Base-by-base conservation (phyloP, 805 yeast species). In the Zygotorulaspora sp. region DNA sequence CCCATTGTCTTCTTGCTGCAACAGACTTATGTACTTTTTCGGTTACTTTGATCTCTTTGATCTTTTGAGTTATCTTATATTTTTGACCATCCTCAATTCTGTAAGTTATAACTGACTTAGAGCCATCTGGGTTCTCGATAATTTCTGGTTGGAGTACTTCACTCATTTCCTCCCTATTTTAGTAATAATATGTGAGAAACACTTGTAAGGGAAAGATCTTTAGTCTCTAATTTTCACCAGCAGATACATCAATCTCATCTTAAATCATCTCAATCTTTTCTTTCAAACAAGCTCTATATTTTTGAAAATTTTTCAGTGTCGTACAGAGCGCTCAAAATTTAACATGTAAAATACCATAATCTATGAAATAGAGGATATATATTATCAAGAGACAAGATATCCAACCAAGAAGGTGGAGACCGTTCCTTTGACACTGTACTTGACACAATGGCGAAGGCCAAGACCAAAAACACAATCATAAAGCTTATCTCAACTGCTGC, bases 1-100 rank as follows among this genome's bases (percentile, higher is more conserved):
- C 61, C 97, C 97, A 92, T 50, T 77, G 76, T 63, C 80, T 82
- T 65, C 97, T 83, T 41, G 70, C 73, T n/a, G 96, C 97, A 44
- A 90, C 86, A 29, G 74, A 71, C 34, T 84, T 88, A 62, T 86
- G 85, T 28, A 88, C 96, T 47, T 72, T 76, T 62, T 86, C 96
- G 56, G 77, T 80, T 26, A 82, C 85, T 51, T 73, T 75, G 43
- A 83, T 77, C 55, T 82, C 84, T 61, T 75, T 80, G 59, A 92
- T 78, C 59, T 74, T 83, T 63, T 89, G 96, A 30, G 96, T 88
- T 36, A 89, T 77, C 64, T 83, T 86, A 47, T 83, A 86, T 59
- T 83, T 88, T 62, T 85, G 80, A 43, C 95, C 95, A 44, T 81
- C 78, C 53, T 83, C 82, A 48, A 77, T 66, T 57, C 83, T 75